phyloP scores from a whole-genome alignment of 73 alveolate genomes.

The Tetrahymena elliotti region DNA sequence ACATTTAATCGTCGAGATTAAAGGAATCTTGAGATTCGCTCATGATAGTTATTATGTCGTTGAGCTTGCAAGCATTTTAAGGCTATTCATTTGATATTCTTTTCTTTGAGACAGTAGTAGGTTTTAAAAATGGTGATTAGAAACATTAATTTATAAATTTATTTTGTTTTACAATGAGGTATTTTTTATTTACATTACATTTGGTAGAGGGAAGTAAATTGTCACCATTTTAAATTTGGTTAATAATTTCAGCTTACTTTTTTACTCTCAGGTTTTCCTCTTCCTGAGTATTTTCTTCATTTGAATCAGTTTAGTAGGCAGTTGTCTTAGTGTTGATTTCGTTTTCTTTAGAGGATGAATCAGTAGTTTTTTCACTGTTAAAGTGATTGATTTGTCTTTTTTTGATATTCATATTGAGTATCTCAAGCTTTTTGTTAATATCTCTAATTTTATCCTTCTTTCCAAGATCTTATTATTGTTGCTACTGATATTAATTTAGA shows the following conservation, averaged over 20 bases:
- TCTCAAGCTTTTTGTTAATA: neutral
- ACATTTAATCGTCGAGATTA: neutral
- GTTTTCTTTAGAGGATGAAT: neutral
- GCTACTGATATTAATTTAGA: neutral
- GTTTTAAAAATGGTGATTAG: neutral
- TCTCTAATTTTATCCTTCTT: neutral
- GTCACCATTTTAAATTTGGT: neutral
- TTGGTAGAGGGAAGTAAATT: neutral
- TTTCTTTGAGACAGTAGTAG: neutral
- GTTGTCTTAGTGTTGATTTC: neutral
- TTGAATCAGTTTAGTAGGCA: neutral
- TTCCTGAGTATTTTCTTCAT: neutral
- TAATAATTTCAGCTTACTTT: neutral
- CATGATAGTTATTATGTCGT: neutral
- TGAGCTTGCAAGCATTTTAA: neutral
- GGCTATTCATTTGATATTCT: neutral
- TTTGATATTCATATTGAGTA: neutral
- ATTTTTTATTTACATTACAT: neutral
- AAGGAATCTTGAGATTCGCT: neutral
- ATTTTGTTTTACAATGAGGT: neutral
- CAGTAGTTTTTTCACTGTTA: neutral
- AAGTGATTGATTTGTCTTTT: neutral
- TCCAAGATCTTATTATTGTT: neutral
- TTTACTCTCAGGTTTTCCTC: neutral
- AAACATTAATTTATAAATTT: neutral